Conservation (phyloP, 164 flowering plant species). For the Platanus orientalis region DNA sequence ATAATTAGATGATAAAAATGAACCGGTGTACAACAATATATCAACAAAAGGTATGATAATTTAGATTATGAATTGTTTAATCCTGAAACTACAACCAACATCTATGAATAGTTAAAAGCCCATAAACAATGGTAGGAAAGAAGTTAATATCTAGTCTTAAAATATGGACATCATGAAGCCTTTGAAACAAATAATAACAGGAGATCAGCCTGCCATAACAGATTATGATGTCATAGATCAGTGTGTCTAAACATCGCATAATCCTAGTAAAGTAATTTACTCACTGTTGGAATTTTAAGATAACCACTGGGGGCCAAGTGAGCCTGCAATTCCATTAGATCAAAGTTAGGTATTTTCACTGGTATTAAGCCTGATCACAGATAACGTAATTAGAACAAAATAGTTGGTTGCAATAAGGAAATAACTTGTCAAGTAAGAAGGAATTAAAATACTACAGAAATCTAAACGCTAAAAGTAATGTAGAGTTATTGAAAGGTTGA, state of each 20-base stretch:
- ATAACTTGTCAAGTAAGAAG: neutral
- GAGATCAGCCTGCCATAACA: neutral
- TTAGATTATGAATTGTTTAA: neutral
- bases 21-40: neutral
- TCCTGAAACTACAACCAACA: too few species aligned
- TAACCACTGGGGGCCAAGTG: constrained; percentile 96
- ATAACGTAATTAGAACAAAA: neutral
- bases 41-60: neutral
- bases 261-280: constrained; percentile 18
- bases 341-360: constrained; percentile 3
- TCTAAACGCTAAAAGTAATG: neutral
- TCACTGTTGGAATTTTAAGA: constrained; percentile 81
- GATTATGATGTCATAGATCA: neutral
- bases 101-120: neutral
- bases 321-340: constrained; percentile 42
- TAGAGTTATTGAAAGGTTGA: neutral
- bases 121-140: neutral
- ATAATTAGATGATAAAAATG: neutral
- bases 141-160: neutral
- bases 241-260: neutral
- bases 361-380: constrained; percentile 5
- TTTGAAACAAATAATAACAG: neutral
- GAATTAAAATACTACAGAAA: neutral
- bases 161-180: neutral
- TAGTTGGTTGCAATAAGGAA: neutral